Conservation (phyloP, 179 eudicot genomes). For the Nepenthes alata region DNA sequence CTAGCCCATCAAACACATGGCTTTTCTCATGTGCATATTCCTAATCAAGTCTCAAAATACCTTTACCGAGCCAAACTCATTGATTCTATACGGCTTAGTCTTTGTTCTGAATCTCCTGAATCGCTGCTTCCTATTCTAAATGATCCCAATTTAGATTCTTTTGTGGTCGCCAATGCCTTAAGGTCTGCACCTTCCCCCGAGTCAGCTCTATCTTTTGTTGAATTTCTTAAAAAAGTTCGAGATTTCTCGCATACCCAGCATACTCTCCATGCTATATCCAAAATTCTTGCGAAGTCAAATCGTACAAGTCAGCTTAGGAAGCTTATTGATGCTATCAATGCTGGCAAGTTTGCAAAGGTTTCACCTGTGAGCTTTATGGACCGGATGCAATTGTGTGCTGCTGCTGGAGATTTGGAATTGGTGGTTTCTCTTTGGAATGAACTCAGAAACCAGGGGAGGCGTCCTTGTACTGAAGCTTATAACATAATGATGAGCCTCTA, state of each 20-base stretch:
- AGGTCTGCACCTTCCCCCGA: conserved; percentile 71
- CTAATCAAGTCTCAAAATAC: conserved; percentile 46
- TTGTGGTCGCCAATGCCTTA: conserved; percentile 68
- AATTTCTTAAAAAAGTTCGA: conserved; percentile 43
- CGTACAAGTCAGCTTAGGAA: conserved; percentile 42
- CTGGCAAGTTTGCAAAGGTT: conserved; percentile 52
- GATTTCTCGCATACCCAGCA: conserved; percentile 57
- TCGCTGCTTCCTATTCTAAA: conserved; percentile 32
- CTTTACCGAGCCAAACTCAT: conserved; percentile 70
- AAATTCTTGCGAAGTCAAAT: conserved; percentile 55
- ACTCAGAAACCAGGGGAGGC: conserved; percentile 33
- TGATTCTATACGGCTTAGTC: conserved; percentile 52
- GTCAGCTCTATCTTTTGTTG: conserved; percentile 53
- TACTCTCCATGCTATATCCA: conserved; percentile 61
- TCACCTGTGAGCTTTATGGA: conserved; percentile 52
- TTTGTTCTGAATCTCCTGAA: conserved; percentile 36
- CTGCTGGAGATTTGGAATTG: conserved; percentile 48
- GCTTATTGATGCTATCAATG: conserved; percentile 56
- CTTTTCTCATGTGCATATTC: conserved; percentile 22
- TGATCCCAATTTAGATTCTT: conserved; percentile 58
- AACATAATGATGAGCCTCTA: conserved; percentile 64
- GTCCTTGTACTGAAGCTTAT: conserved; percentile 52
- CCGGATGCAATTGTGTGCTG: conserved; percentile 55
- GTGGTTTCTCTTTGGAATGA: conserved; percentile 56
- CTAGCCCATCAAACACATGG: conserved; percentile 21